Base-by-base conservation (phyloP, 306 rosid genomes). In the Sesbania bispinosa region DNA sequence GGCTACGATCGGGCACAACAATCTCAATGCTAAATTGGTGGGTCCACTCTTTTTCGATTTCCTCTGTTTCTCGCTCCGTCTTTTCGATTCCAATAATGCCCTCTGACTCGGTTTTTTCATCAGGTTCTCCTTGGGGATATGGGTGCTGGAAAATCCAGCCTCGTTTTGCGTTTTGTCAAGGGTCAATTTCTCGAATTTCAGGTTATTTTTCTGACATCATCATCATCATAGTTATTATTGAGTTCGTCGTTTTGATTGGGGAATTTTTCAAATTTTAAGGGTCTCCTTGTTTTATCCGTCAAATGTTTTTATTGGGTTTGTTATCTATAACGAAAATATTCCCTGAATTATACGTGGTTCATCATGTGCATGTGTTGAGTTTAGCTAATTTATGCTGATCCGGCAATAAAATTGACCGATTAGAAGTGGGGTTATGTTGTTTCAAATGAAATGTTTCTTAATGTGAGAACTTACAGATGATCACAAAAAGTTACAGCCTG, bases 121-220 rank as follows among this genome's bases (percentile, higher is more conserved):
- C 81, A 85, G 89, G 89, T 85, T 85, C 87, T 85, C 33, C 87
- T 85, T 2, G 89, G 89, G 41, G 89, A 85, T 35, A 82, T 85
- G 89, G 89, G 89, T 59, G 83, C 89, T 5, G 89, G 89, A 11
- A 85, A 85, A 71, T 85, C 89, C 48, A 85, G 89, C 30, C 89
- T 85, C 21, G 89, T 85, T 81, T 74, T 85, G 83, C 79, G 89
- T 42, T 85, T 85, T 55, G 89, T 85, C 35, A 85, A 70, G 83
- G 89, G 89, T 67, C 89, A 85, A 69, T 85, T 85, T 69, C 89
- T 65, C 5, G 89, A 85, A 85, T 85, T 80, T 51, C 89, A 85
- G 89, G 89, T 82, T 58, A 0, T 29, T 73, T 18, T 27, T 5
- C 39, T 9, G 8, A 6, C 4, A 1, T 23, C 8, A 10, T 9